Conservation (phyloP, 495 filamentous ascomycete species). For the Talaromyces proteolyticus region DNA sequence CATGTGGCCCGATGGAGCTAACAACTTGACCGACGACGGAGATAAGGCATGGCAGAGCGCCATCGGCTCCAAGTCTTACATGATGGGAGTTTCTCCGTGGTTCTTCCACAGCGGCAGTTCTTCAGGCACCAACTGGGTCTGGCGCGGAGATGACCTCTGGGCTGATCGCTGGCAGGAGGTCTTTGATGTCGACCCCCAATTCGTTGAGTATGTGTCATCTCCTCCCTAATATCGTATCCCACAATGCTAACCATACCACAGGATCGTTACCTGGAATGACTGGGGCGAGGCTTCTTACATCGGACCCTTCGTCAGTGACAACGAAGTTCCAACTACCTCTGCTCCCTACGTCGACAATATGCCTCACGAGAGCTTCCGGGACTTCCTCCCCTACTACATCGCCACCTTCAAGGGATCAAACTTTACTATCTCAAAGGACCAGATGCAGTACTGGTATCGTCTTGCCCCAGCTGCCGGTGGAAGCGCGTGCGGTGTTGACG, state of each 20-base stretch:
- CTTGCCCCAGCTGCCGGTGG: slow-evolving; percentile 26
- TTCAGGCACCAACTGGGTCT: slow-evolving; percentile 59
- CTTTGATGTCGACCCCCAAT: slow-evolving; percentile 55
- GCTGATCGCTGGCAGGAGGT: slow-evolving; percentile 68
- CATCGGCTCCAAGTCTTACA: slow-evolving; percentile 54
- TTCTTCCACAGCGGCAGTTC: slow-evolving; percentile 46
- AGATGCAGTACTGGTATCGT: slow-evolving; percentile 63
- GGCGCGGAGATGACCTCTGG: slow-evolving; percentile 67
- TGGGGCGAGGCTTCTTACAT: slow-evolving; percentile 74
- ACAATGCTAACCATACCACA: background rate
- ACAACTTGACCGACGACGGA: slow-evolving; percentile 43
- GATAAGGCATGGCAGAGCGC: slow-evolving; percentile 51
- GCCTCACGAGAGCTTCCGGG: slow-evolving; percentile 51
- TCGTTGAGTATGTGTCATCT: slow-evolving; percentile 48
- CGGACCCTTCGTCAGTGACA: slow-evolving; percentile 40
- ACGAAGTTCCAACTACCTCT: slow-evolving; percentile 45
- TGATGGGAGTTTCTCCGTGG: slow-evolving; percentile 77
- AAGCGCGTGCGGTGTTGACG: slow-evolving; percentile 23
- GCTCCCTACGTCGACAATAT: slow-evolving; percentile 41
- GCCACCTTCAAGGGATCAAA: slow-evolving; percentile 37
- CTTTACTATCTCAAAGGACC: slow-evolving; percentile 3
- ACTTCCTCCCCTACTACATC: slow-evolving; percentile 59
- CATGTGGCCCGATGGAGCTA: slow-evolving; percentile 62
- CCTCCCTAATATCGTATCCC: background rate
- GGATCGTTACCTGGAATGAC: slow-evolving; percentile 64